Evolutionary conservation across 768 basidiomycete species (phyloP).

Genomic region (Podaxis rugospora): DNA sequence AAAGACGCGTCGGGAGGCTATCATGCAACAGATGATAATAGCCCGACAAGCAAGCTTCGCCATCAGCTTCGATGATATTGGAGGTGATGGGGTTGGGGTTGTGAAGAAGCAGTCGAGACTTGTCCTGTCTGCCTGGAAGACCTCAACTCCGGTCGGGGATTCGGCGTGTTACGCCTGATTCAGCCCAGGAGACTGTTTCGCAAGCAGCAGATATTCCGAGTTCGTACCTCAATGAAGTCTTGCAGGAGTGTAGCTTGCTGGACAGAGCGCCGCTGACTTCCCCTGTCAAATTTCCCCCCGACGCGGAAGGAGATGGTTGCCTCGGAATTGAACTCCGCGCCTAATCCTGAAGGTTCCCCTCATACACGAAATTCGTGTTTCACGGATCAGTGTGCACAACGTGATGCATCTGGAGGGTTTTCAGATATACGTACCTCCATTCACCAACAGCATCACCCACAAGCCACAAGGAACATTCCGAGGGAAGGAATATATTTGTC

Average conservation of each 20-base stretch:
- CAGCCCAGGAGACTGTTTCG: conserved; percentile 87
- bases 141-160: conserved; percentile 62
- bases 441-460: conserved; percentile 80
- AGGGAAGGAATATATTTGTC: conserved; percentile 96
- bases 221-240: conserved; percentile 66
- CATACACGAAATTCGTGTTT: conserved; percentile 79
- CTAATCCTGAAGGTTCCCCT: conserved; percentile 73
- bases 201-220: conserved; percentile 64
- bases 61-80: conserved; percentile 66
- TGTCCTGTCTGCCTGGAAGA: conserved; percentile 99
- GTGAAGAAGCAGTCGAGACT: conserved; percentile 50
- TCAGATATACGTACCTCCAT: conserved; percentile 82
- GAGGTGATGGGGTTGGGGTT: conserved; percentile 69
- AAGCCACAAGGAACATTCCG: conserved; percentile 85
- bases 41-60: conserved; percentile 87
- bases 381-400: conserved; percentile 85
- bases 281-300: conserved; percentile 41
- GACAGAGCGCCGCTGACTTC: conserved; percentile 36
- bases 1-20: conserved; percentile 86
- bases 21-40: conserved; percentile 96
- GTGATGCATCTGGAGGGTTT: conserved; percentile 98
- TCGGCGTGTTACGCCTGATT: conserved; percentile 84
- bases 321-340: conserved; percentile 28
- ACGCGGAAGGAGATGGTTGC: conserved; percentile 44
- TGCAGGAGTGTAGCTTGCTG: conserved; percentile 58